These are phyloP conservation scores for Eragrostis tef DNA, from an alignment of 202 grass and related monocot species.

Conservation along the genomic window DNA sequence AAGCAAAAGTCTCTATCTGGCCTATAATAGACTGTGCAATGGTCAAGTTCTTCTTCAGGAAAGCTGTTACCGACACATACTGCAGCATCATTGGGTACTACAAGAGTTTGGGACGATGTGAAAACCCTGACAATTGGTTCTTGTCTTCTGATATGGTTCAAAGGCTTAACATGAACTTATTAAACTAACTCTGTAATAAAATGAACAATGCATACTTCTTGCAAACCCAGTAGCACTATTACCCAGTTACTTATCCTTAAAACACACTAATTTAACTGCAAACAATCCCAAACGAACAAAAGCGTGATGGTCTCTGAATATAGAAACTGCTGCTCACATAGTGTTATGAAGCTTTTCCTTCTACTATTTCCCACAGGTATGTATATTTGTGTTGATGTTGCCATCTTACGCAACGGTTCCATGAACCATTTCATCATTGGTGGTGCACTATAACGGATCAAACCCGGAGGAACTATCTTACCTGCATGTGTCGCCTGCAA, in stretches of 20 bases:
- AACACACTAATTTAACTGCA: background rate
- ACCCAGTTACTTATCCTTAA: background rate
- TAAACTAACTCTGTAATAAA: slow-evolving; percentile 11
- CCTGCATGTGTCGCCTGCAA: background rate
- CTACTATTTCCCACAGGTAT: slow-evolving; percentile 4
- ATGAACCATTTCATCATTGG: slow-evolving; percentile 51
- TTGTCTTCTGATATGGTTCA: slow-evolving; percentile 23
- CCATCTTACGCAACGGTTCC: slow-evolving; percentile 49
- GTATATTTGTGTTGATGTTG: slow-evolving; percentile 8
- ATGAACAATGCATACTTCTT: background rate
- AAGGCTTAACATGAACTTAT: slow-evolving; percentile 1
- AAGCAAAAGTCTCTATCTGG: slow-evolving; percentile 32
- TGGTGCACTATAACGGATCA: slow-evolving; percentile 10
- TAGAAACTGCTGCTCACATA: slow-evolving; percentile 15
- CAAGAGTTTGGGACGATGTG: background rate
- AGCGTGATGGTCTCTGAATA: slow-evolving; percentile 13
- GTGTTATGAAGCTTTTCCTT: slow-evolving; percentile 3
- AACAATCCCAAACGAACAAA: slow-evolving; percentile 8
- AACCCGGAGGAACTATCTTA: slow-evolving; percentile 24
- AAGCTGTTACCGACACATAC: slow-evolving; percentile 10
- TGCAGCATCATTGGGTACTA: background rate
- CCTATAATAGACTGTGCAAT: slow-evolving; percentile 9
- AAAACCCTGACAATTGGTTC: background rate
- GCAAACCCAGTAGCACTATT: background rate
- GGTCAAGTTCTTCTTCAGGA: background rate